A percentile compares a stretch with the other conserved stretches of the same genome.
Conservation (phyloP, 2,329 filamentous ascomycete genomes). For the Venturia asperata region DNA sequence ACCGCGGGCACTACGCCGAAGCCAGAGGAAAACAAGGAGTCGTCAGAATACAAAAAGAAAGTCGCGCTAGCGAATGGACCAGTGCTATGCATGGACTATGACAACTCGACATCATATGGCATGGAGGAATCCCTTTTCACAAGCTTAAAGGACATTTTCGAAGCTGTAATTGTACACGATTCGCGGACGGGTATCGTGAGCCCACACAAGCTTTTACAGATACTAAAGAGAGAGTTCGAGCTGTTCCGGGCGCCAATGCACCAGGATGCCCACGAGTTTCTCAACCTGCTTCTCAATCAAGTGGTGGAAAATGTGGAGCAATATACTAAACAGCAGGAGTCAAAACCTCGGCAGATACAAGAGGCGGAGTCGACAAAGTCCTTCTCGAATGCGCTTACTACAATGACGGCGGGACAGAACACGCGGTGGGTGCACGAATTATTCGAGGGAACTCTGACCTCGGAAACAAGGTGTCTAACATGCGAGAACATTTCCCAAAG, state of each 20-base stretch:
- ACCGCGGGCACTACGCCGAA: slow-evolving; percentile 52
- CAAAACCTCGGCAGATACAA: slow-evolving; percentile 23
- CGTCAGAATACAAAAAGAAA: slow-evolving; percentile 97
- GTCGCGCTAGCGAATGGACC: slow-evolving; percentile 83
- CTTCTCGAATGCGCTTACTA: slow-evolving; percentile 9
- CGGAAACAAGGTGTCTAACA: slow-evolving; percentile 91
- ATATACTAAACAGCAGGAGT: slow-evolving; percentile 62
- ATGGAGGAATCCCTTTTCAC: slow-evolving; percentile 96
- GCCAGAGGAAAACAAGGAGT: slow-evolving; percentile 88
- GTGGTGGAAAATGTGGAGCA: slow-evolving; percentile 89
- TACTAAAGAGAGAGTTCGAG: slow-evolving; percentile 89
- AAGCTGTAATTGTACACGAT: slow-evolving; percentile 73
- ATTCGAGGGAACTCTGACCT: slow-evolving; percentile 90
- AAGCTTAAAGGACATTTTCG: slow-evolving; percentile 91
- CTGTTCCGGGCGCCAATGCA: slow-evolving; percentile 97
- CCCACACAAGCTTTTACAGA: slow-evolving; percentile 86
- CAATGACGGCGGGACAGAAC: slow-evolving; percentile 25
- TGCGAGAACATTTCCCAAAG: slow-evolving; percentile 93
- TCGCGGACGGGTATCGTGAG: slow-evolving; percentile 85
- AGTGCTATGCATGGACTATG: slow-evolving; percentile 71
- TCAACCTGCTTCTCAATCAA: slow-evolving; percentile 90
- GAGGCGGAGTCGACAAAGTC: slow-evolving; percentile 27
- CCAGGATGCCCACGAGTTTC: slow-evolving; percentile 95
- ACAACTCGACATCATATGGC: slow-evolving; percentile 72
- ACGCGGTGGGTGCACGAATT: slow-evolving; percentile 88